Base-by-base conservation (phyloP, 192 early-diverging fungal species). In the Ambispora gerdemannii region DNA sequence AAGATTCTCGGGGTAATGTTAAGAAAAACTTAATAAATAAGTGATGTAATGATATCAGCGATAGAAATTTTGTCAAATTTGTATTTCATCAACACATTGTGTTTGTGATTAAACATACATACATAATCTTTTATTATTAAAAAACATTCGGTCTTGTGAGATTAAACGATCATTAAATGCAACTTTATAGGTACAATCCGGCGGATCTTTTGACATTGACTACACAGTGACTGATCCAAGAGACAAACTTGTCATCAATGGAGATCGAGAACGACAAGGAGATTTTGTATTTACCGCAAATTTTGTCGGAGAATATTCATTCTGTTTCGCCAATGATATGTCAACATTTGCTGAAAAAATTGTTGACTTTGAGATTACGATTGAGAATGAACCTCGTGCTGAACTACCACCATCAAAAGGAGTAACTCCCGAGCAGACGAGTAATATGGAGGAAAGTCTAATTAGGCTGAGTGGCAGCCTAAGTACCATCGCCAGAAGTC, bases 181-280 rank as follows among this genome's bases (percentile, higher is more conserved):
- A 6, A 15, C 38, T 66, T 66, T 20, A 31, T 66, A 96, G 94
- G 95, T 95, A 47, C 97, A 99, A 85, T 83, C 87, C 56, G 97
- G 97, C 31, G 97, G 97, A 70, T 85, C 90, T 32, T 99, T 98
- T 78, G 97, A 99, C 76, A 90, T 99, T 34, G 97, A 99, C 80
- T 97, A 92, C 68, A 86, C 88, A 33, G 92, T 97, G 31, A 85
- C 78, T 35, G 92, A 86, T 27, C 94, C 95, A 33, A 80, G 88
- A 71, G 81, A 81, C 50, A 83, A 83, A 36, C 69, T 84, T 62
- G 72, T 97, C 31, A 76, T 95, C 63, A 75, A 74, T 35, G 94
- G 92, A 64, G 89, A 91, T 65, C 89, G 91, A 50, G 94, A 97
- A 76, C 90, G 92, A 55, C 94, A 97, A 73, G 94, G 93, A 65